phyloP scores from a whole-genome alignment of 768 basidiomycete genomes.

The Chalciporus pseudorubinellus region DNA sequence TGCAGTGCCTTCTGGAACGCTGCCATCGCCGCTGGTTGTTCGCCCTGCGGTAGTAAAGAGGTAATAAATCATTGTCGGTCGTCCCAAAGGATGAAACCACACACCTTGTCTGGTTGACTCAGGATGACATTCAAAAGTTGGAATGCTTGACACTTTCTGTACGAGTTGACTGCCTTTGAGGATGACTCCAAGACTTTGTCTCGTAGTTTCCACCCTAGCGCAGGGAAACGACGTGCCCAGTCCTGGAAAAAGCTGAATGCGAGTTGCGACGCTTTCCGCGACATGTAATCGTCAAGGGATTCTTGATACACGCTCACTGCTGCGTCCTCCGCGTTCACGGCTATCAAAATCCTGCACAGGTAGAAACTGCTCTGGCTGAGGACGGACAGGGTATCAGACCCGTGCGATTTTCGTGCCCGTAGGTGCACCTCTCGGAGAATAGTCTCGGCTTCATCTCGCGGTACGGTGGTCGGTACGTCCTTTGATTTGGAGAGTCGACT shows the following conservation, averaged over 20 bases:
- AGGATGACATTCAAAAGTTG: slow-evolving; percentile 67
- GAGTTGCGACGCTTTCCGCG: slow-evolving; percentile 76
- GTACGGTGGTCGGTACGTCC: slow-evolving; percentile 48
- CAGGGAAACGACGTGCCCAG: slow-evolving; percentile 65
- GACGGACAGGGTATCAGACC: slow-evolving; percentile 58
- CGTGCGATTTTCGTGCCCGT: slow-evolving; percentile 65
- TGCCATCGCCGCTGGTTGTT: slow-evolving; percentile 40
- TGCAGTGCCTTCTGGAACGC: slow-evolving; percentile 50
- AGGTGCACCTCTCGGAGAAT: slow-evolving; percentile 64
- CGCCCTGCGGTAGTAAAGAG: slow-evolving; percentile 25
- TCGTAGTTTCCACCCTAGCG: slow-evolving; percentile 63
- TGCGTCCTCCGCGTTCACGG: slow-evolving; percentile 36
- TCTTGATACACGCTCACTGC: slow-evolving; percentile 56
- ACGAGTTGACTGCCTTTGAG: slow-evolving; percentile 66
- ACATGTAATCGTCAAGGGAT: slow-evolving; percentile 74
- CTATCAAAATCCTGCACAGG: slow-evolving; percentile 51
- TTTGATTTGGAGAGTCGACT: slow-evolving; percentile 73
- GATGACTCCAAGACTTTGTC: slow-evolving; percentile 55
- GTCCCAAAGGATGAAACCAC: not conserved
- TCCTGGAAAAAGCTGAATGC: slow-evolving; percentile 76
- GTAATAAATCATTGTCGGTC: slow-evolving; percentile 11
- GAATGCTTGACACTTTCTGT: slow-evolving; percentile 72
- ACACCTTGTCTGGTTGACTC: slow-evolving; percentile 36
- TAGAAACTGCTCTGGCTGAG: slow-evolving; percentile 73
- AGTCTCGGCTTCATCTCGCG: slow-evolving; percentile 35